phyloP scores from a whole-genome alignment of 2,329 filamentous ascomycete species.

The Tolypocladium paradoxum region DNA sequence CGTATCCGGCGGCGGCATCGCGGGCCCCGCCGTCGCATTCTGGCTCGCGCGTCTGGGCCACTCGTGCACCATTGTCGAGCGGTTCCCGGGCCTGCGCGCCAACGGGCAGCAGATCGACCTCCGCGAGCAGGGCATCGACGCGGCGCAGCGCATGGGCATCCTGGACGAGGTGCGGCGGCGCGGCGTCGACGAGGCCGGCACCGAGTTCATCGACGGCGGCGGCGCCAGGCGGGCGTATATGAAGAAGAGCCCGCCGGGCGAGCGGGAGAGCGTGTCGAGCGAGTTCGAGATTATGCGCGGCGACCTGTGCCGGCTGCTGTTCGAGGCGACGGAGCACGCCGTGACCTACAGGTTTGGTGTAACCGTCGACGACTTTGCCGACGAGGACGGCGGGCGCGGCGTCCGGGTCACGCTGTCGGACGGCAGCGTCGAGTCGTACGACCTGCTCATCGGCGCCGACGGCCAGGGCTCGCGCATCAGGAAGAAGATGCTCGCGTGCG shows the following conservation, averaged over 20 bases:
- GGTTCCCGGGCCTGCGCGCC: constrained; percentile 22
- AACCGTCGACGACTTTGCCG: constrained; percentile 15
- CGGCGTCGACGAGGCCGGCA: constrained; percentile 36
- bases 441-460: constrained; percentile 45
- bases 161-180: constrained; percentile 22
- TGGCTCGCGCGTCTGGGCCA: constrained; percentile 26
- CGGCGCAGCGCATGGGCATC: constrained; percentile 29
- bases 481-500: constrained; percentile 14
- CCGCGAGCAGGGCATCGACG: constrained; percentile 27
- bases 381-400: constrained; percentile 12
- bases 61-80: constrained; percentile 33
- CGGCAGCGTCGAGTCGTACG: constrained; percentile 29
- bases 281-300: constrained; percentile 52
- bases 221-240: constrained; percentile 29
- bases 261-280: constrained; percentile 34
- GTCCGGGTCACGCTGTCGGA: constrained; percentile 31
- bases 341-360: constrained; percentile 18
- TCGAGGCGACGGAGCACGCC: constrained; percentile 23
- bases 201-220: constrained; percentile 30
- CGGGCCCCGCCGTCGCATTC: constrained; percentile 30
- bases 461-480: constrained; percentile 21
- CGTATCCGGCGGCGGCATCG: constrained; percentile 35
- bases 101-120: constrained; percentile 36
- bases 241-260: constrained; percentile 27
- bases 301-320: constrained; percentile 40